Conservation (phyloP, 129 eudicot species). For the Gnaphalium uliginosum region DNA sequence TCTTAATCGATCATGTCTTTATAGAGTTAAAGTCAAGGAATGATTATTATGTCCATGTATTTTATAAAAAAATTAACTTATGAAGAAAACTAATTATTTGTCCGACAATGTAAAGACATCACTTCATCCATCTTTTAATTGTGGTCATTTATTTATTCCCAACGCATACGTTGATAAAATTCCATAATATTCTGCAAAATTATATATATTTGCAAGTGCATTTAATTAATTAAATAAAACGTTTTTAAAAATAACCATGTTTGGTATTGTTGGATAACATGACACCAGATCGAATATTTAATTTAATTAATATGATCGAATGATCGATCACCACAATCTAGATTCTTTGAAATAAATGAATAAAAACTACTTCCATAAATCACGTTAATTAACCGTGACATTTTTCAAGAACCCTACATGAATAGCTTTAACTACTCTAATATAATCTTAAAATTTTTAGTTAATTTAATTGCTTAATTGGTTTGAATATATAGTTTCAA, state of each 20-base stretch:
- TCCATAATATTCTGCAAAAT: slow-evolving; percentile 19
- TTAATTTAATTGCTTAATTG: too few species aligned
- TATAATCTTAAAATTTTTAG: neutral
- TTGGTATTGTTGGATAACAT: slow-evolving; percentile 34
- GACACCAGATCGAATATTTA: slow-evolving; percentile 21
- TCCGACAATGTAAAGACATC: slow-evolving; percentile 68
- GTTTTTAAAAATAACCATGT: slow-evolving; percentile 16
- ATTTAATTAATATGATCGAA: slow-evolving; percentile 2
- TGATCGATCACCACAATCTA: slow-evolving; percentile 9
- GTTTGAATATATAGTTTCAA: too few species aligned
- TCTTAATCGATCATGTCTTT: too few species aligned
- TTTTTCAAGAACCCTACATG: slow-evolving; percentile 51
- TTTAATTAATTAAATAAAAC: too few species aligned
- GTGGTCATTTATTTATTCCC: slow-evolving; percentile 20
- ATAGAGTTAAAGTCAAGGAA: too few species aligned
- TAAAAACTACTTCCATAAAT: slow-evolving; percentile 42
- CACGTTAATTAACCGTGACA: slow-evolving; percentile 41
- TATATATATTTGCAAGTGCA: too few species aligned
- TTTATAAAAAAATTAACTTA: too few species aligned
- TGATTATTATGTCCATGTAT: too few species aligned
- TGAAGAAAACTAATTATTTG: too few species aligned
- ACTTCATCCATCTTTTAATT: slow-evolving; percentile 30
- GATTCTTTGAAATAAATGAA: slow-evolving; percentile 32
- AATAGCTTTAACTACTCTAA: slow-evolving; percentile 35
- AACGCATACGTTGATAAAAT: slow-evolving; percentile 22